Evolutionary conservation across 768 basidiomycete species (phyloP).

Genomic region (Mycena amicta): DNA sequence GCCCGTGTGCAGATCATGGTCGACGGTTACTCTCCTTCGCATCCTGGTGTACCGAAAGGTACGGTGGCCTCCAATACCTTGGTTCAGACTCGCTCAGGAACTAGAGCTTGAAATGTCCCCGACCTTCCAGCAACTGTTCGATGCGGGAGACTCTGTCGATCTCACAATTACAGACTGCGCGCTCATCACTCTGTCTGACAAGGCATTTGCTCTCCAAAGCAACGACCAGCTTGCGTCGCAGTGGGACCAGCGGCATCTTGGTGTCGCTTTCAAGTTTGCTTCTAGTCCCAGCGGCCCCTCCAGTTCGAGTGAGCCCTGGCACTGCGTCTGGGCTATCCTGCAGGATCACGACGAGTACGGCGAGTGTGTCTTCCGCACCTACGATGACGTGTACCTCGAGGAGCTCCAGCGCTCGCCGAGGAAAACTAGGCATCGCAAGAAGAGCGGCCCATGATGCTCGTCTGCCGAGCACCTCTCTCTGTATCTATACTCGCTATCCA

Average conservation of each 20-base stretch:
- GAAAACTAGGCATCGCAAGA: slow-evolving; percentile 26
- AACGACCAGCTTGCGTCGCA: too few species aligned
- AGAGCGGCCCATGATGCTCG: slow-evolving; percentile 5
- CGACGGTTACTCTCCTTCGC: slow-evolving; percentile 61
- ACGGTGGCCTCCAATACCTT: neutral
- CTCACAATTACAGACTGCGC: slow-evolving; percentile 55
- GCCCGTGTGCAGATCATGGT: slow-evolving; percentile 54
- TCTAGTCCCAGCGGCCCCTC: slow-evolving; percentile 29
- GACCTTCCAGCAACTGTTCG: slow-evolving; percentile 40
- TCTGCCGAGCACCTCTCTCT: slow-evolving; percentile 1
- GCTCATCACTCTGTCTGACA: slow-evolving; percentile 57
- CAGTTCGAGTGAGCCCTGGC: slow-evolving; percentile 40
- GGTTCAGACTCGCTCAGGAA: neutral
- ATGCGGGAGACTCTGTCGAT: slow-evolving; percentile 33
- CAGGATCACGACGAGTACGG: slow-evolving; percentile 50
- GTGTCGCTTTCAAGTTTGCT: slow-evolving; percentile 57
- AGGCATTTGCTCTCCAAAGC: slow-evolving; percentile 48
- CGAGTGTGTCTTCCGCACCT: slow-evolving; percentile 56
- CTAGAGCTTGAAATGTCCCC: slow-evolving; percentile 53
- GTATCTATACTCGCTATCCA: slow-evolving; percentile 6
- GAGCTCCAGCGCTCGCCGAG: slow-evolving; percentile 44
- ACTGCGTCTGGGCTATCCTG: slow-evolving; percentile 67
- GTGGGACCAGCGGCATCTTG: slow-evolving; percentile 52
- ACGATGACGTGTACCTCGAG: slow-evolving; percentile 61
- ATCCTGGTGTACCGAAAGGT: slow-evolving; percentile 53